Base-by-base conservation (phyloP, 2,329 filamentous ascomycete species). In the Microcyclosporella mali region DNA sequence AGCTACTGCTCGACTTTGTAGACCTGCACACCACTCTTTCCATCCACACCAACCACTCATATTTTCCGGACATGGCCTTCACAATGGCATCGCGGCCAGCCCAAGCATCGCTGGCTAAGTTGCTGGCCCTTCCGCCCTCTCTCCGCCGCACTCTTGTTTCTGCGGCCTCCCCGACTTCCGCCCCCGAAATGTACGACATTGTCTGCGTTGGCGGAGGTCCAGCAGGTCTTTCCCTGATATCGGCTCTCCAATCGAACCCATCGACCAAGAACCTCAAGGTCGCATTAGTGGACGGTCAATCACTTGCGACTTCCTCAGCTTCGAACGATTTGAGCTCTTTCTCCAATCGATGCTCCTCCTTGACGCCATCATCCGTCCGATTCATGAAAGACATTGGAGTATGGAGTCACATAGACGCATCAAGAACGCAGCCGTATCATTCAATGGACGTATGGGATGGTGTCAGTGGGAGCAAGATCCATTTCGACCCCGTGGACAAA, bases 371-470 rank as follows among this genome's bases (percentile, higher is more conserved):
- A 0, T 95, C 89, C 0, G 84, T 87, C n/a, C 75, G 74, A 3
- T 95, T 92, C 59, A 75, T 97, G 50, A 75, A 52, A 60, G 72
- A 76, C 3, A 92, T 94, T 47, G 92, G 90, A 28, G 88, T 84
- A 37, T 97, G 90, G 92, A 61, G 73, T 6, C 81, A 94, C 60
- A 71, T 95, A 47, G 76, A 85, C 53, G 69, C 73, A 32, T 71
- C 78, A 4, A 80, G 92, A 25, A 79, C 92, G 27, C 89, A 95
- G 69, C 77, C 82, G 1, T 98, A 95, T 65, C 82, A 94, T 46
- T 85, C 90, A 57, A 98, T 98, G 92, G 85, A 95, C 64, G 92
- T 97, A 25, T 98, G 94, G 92, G 92, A 98, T 64, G 94, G 90
- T 49, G 79, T 95, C 43, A 86, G 85, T 31, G 88, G 81, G 46